Evolutionary conservation across 1,139 yeast genomes (phyloP).

Genomic region (Hyphopichia burtonii): DNA sequence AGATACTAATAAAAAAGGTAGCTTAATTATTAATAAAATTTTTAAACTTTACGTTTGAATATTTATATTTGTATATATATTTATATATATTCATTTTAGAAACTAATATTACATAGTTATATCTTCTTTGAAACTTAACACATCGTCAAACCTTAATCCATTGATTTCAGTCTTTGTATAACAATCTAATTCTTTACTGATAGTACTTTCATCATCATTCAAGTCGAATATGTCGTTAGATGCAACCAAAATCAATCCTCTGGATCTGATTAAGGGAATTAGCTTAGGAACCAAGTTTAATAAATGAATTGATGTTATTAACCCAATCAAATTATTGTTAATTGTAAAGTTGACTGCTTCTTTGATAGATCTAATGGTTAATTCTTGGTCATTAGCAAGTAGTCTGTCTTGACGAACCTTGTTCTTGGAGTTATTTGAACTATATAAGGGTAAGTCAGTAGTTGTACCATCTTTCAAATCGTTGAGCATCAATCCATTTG

Average conservation of each 20-base stretch:
- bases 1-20: no score
- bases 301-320: conserved; percentile 72
- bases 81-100: background rate
- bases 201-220: conserved; percentile 27
- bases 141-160: conserved; percentile 67
- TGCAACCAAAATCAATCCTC: conserved; percentile 83
- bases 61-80: no score
- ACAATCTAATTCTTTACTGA: conserved; percentile 40
- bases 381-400: conserved; percentile 31
- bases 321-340: conserved; percentile 79
- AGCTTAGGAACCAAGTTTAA: conserved; percentile 73
- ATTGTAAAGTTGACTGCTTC: conserved; percentile 67
- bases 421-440: conserved; percentile 1
- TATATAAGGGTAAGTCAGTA: conserved; percentile 4
- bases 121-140: conserved; percentile 68
- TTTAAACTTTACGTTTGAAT: no score
- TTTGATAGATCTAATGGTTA: conserved; percentile 44
- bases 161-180: conserved; percentile 60
- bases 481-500: conserved; percentile 41
- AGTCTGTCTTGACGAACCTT: conserved; percentile 27
- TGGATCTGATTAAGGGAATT: conserved; percentile 70
- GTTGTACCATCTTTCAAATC: conserved; percentile 8
- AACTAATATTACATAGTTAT: conserved; percentile 64
- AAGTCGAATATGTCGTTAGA: conserved; percentile 38
- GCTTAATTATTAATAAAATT: no score